A percentile compares a stretch with the other conserved stretches of the same genome.
Evolutionary conservation across 1,284 basidiomycete genomes (phyloP).

Genomic region (Fomitopsis palustris): DNA sequence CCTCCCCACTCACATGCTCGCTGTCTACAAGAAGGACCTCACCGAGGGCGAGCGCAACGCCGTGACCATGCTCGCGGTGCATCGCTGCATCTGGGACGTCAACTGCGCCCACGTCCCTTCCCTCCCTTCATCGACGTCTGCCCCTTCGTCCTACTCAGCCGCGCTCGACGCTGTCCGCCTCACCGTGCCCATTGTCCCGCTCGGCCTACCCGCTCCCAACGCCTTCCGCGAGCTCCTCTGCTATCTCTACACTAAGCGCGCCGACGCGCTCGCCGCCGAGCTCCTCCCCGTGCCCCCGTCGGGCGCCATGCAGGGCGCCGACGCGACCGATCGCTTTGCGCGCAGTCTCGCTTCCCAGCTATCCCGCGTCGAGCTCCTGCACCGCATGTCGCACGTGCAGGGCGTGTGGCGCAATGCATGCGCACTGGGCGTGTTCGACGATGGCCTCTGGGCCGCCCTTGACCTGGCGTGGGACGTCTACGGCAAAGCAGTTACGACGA

Average conservation of each 20-base stretch:
- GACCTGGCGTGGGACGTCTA: slow-evolving; percentile 55
- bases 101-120: slow-evolving; percentile 48
- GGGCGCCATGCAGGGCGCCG: slow-evolving; percentile 13
- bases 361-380: slow-evolving; percentile 33
- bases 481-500: background rate
- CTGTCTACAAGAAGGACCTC: slow-evolving; percentile 35
- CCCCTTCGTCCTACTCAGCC: slow-evolving; percentile 33
- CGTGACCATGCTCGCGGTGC: slow-evolving; percentile 48
- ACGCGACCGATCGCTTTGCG: slow-evolving; percentile 23
- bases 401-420: slow-evolving; percentile 63
- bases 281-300: slow-evolving; percentile 49
- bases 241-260: slow-evolving; percentile 61
- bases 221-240: slow-evolving; percentile 57
- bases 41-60: slow-evolving; percentile 26
- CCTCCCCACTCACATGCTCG: slow-evolving; percentile 52
- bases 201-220: slow-evolving; percentile 59
- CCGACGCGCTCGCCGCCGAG: slow-evolving; percentile 40
- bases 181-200: slow-evolving; percentile 59
- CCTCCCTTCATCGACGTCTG: slow-evolving; percentile 24
- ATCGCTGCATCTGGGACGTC: slow-evolving; percentile 48
- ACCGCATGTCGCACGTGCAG: slow-evolving; percentile 39
- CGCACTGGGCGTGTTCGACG: slow-evolving; percentile 56
- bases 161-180: slow-evolving; percentile 20
- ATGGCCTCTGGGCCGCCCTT: slow-evolving; percentile 50
- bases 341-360: slow-evolving; percentile 27